Conservation (phyloP, 2,329 filamentous ascomycete species). For the Septoria petroselini region DNA sequence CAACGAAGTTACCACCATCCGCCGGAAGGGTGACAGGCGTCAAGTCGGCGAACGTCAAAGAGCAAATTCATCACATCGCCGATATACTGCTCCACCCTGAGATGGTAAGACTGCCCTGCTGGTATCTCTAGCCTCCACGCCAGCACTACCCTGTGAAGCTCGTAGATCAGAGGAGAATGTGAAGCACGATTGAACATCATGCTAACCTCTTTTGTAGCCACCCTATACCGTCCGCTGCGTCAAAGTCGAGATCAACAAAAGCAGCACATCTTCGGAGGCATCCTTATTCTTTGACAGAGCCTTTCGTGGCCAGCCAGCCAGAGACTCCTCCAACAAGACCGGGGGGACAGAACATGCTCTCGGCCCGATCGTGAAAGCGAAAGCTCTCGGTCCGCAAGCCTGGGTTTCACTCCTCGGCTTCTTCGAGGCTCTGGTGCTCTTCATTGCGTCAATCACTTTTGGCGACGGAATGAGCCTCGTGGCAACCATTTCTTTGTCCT, state of each 20-base stretch:
- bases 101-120: not conserved
- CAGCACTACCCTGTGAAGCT: too few relatives aligned
- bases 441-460: conserved; percentile 46
- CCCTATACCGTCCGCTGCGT: conserved; percentile 32
- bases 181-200: too few relatives aligned
- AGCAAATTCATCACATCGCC: conserved; percentile 50
- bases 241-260: conserved; percentile 23
- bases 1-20: conserved; percentile 42
- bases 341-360: too few relatives aligned
- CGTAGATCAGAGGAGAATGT: too few relatives aligned
- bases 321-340: too few relatives aligned
- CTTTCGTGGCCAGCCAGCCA: conserved; percentile 40
- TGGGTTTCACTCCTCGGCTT: conserved; percentile 47
- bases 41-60: conserved; percentile 47
- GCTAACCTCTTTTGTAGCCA: conserved; percentile 6
- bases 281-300: too few relatives aligned
- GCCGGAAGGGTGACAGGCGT: conserved; percentile 46
- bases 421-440: conserved; percentile 42
- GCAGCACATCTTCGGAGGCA: not conserved
- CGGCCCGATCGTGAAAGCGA: conserved; percentile 41
- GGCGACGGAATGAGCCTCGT: conserved; percentile 52
- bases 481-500: conserved; percentile 48
- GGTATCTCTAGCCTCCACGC: too few relatives aligned
- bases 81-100: conserved; percentile 42
- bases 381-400: conserved; percentile 47